Conservation (phyloP, 2,329 filamentous ascomycete genomes). For the Microcera coccophila region DNA sequence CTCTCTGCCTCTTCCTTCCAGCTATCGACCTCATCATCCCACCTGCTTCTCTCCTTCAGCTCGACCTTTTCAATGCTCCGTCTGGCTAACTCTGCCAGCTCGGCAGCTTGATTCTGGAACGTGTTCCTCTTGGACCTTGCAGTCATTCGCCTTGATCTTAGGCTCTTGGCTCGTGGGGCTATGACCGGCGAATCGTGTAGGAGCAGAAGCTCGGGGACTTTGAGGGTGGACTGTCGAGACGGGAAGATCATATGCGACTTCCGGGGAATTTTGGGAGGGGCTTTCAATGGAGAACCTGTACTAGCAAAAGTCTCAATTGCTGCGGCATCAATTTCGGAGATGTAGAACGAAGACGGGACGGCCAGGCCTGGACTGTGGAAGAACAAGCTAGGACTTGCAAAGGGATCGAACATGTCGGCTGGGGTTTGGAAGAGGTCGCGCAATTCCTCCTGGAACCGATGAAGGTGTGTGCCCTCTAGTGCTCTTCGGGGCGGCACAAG, state of each 20-base stretch:
- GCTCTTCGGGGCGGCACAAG: slow-evolving; percentile 14
- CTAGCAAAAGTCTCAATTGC: slow-evolving; percentile 25
- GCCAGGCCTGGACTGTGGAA: slow-evolving; percentile 51
- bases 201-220: slow-evolving; percentile 47
- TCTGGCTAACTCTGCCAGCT: slow-evolving; percentile 47
- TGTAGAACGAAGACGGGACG: slow-evolving; percentile 43
- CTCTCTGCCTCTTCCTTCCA: slow-evolving; percentile 33
- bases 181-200: slow-evolving; percentile 40
- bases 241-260: slow-evolving; percentile 48
- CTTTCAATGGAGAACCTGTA: slow-evolving; percentile 8
- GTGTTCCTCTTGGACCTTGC: slow-evolving; percentile 35
- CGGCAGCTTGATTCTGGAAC: slow-evolving; percentile 44
- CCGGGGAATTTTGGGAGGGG: slow-evolving; percentile 30
- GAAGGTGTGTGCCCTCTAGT: slow-evolving; percentile 34
- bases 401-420: slow-evolving; percentile 53
- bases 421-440: slow-evolving; percentile 47
- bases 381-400: slow-evolving; percentile 56
- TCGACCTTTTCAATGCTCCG: slow-evolving; percentile 47
- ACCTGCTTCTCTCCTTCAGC: slow-evolving; percentile 38
- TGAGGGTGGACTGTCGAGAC: slow-evolving; percentile 43
- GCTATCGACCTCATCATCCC: slow-evolving; percentile 38
- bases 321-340: slow-evolving; percentile 28
- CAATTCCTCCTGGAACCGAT: slow-evolving; percentile 35
- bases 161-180: slow-evolving; percentile 1
- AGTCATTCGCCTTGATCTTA: neutral